Evolutionary conservation across 2,329 filamentous ascomycete species (phyloP).

Genomic region (Colletotrichum eremochloae): DNA sequence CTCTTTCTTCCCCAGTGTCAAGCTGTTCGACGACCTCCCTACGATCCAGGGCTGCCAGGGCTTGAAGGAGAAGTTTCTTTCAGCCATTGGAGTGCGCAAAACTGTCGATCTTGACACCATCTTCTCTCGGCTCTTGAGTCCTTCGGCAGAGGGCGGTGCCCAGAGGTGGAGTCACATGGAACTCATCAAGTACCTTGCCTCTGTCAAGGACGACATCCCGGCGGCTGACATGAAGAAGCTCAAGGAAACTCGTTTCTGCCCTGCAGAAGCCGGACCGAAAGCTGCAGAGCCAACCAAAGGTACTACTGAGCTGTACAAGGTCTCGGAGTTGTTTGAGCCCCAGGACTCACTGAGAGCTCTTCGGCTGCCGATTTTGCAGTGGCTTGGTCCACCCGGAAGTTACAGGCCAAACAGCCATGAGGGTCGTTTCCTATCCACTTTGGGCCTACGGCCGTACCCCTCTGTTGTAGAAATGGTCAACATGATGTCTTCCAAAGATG

Average conservation of each 20-base stretch:
- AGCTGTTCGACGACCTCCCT: slow-evolving; percentile 93
- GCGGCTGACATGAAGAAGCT: slow-evolving; percentile 83
- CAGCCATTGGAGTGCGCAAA: slow-evolving; percentile 89
- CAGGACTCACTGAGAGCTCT: slow-evolving; percentile 77
- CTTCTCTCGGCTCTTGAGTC: slow-evolving; percentile 84
- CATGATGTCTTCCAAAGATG: slow-evolving; percentile 77
- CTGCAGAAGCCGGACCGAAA: slow-evolving; percentile 75
- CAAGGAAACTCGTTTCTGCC: slow-evolving; percentile 83
- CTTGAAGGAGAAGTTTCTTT: slow-evolving; percentile 91
- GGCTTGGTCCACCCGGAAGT: slow-evolving; percentile 76
- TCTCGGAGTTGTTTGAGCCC: slow-evolving; percentile 86
- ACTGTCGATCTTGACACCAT: slow-evolving; percentile 95
- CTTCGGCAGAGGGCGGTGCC: slow-evolving; percentile 64
- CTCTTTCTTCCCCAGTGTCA: slow-evolving; percentile 93
- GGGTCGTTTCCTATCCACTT: slow-evolving; percentile 76
- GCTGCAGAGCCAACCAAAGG: slow-evolving; percentile 68
- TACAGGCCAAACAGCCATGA: slow-evolving; percentile 77
- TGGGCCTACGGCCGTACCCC: slow-evolving; percentile 82
- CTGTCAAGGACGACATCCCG: slow-evolving; percentile 91
- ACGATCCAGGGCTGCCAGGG: slow-evolving; percentile 80
- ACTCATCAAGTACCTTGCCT: slow-evolving; percentile 92
- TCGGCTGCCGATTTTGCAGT: slow-evolving; percentile 82
- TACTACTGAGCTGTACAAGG: slow-evolving; percentile 72
- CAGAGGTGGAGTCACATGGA: slow-evolving; percentile 93
- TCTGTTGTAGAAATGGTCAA: slow-evolving; percentile 80